phyloP scores from a whole-genome alignment of 169 alveolate genomes.

The Plasmodium sp. region DNA sequence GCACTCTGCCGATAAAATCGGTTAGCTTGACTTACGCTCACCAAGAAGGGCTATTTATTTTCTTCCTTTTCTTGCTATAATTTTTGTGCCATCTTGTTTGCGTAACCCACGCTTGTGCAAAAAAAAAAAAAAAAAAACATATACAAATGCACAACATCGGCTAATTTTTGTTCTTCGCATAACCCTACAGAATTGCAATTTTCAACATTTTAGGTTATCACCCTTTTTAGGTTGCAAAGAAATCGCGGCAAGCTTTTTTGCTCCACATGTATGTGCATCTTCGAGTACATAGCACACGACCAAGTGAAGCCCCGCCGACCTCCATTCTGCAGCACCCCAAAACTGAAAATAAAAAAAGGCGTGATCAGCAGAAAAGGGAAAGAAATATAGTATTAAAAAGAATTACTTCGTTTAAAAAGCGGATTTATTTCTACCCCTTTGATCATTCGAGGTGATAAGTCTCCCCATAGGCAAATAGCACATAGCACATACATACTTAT shows the following conservation, averaged over 20 bases:
- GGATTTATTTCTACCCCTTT: not conserved
- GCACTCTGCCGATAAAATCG: not conserved
- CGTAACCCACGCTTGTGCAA: not conserved
- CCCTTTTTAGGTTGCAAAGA: not conserved
- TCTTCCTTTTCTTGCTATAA: not conserved
- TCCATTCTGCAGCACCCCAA: not conserved
- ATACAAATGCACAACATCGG: not conserved
- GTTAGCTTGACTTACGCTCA: not conserved
- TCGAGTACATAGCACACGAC: not conserved
- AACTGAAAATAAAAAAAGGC: not conserved
- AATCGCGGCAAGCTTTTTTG: not conserved
- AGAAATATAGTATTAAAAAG: not conserved
- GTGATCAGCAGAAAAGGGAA: not conserved
- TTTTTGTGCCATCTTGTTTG: not conserved
- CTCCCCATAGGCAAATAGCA: not conserved
- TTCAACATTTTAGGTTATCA: not conserved
- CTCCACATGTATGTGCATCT: not conserved
- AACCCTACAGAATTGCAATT: not conserved
- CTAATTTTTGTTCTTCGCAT: not conserved
- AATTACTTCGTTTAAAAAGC: not conserved
- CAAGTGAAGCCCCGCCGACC: not conserved
- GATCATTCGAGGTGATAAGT: not conserved
- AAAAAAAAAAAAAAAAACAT: not conserved
- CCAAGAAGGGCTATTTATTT: not conserved
- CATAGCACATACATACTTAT: not conserved